A percentile compares a stretch with the other conserved stretches of the same genome.
Evolutionary conservation across 2,329 filamentous ascomycete genomes (phyloP).

Genomic region (Aspergillus sclerotialis): DNA sequence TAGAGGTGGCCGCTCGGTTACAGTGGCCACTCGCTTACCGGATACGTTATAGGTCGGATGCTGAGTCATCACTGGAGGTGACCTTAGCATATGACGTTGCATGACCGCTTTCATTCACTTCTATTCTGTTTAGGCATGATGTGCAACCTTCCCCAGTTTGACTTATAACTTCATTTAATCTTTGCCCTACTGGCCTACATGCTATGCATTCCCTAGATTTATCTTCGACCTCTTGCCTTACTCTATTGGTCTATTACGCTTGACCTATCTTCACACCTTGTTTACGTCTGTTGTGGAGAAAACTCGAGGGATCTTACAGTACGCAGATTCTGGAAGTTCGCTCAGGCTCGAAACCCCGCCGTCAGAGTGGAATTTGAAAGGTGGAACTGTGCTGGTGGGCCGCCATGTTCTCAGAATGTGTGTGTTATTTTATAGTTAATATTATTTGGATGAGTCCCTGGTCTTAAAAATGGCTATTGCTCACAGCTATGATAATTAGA

Average conservation of each 20-base stretch:
- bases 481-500: constrained; percentile 50
- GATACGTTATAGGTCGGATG: constrained; percentile 14
- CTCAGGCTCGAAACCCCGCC: neutral
- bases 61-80: constrained; percentile 32
- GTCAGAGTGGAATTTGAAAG: neutral
- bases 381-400: neutral
- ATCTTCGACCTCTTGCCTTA: constrained; percentile 9
- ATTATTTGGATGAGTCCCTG: neutral
- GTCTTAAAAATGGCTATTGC: constrained; percentile 1
- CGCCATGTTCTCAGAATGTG: constrained; percentile 84
- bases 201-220: too few relatives aligned
- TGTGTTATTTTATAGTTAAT: constrained; percentile 26
- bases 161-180: too few relatives aligned
- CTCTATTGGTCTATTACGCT: neutral
- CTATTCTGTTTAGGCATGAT: too few relatives aligned
- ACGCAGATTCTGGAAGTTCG: neutral
- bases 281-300: neutral
- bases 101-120: too few relatives aligned
- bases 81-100: constrained; percentile 31
- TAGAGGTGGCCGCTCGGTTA: constrained; percentile 1
- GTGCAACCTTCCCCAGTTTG: too few relatives aligned
- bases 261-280: constrained; percentile 1
- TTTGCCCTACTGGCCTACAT: too few relatives aligned
- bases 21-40: neutral
- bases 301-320: too few relatives aligned